Evolutionary conservation across 257 asterid genomes (phyloP).

Genomic region (Solanum virginianum): DNA sequence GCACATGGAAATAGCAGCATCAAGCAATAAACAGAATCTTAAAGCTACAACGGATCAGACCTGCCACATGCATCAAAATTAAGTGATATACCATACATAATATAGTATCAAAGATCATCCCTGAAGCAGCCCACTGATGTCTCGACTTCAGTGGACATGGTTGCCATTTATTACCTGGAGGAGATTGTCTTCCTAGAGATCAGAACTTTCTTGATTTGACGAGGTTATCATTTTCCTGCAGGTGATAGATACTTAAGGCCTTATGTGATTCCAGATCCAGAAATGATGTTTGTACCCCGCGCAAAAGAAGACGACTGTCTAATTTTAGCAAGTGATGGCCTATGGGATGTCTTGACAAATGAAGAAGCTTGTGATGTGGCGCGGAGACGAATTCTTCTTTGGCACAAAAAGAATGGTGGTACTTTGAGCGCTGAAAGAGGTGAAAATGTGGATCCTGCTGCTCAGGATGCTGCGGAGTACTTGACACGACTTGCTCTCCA

Average conservation of each 20-base stretch:
- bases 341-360: conserved; percentile 68
- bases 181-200: not conserved
- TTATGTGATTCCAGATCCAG: conserved; percentile 56
- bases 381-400: conserved; percentile 34
- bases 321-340: conserved; percentile 58
- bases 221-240: conserved; percentile 7
- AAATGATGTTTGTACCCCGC: conserved; percentile 39
- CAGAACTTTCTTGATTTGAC: not conserved
- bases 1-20: not conserved
- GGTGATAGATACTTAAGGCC: conserved; percentile 76
- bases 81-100: not conserved
- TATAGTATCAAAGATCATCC: not conserved
- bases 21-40: not conserved
- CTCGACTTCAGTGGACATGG: not conserved
- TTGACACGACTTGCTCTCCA: conserved; percentile 43
- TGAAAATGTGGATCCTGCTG: conserved; percentile 33
- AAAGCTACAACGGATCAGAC: not conserved
- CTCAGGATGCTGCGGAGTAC: conserved; percentile 66
- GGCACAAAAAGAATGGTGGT: conserved; percentile 53
- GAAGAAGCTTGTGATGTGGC: conserved; percentile 71
- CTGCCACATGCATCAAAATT: not conserved
- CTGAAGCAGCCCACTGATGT: not conserved
- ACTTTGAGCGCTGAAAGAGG: conserved; percentile 23
- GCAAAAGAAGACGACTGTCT: conserved; percentile 60
- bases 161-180: not conserved